These are phyloP conservation scores for Euphorbia tirucalli DNA, from an alignment of 345 rosid species.

Conservation along the genomic window DNA sequence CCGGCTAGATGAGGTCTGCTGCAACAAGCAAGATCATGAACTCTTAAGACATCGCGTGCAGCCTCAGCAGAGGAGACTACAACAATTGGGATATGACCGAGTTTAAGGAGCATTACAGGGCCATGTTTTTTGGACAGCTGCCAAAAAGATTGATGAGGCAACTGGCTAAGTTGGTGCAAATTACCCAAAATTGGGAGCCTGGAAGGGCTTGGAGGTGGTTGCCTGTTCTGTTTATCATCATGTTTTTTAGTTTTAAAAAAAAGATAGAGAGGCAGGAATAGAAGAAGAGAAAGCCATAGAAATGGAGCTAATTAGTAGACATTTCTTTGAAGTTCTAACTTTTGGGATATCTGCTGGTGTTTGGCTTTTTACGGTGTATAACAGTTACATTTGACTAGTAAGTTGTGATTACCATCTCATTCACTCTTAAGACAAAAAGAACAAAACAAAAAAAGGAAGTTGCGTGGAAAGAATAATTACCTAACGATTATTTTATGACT, in stretches of 20 bases:
- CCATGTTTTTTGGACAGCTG: constrained; percentile 21
- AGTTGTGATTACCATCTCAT: too few relatives aligned
- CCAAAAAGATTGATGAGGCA: constrained; percentile 3
- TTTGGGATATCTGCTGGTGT: neutral
- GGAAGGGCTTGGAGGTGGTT: constrained; percentile 20
- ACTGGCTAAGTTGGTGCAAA: constrained; percentile 12
- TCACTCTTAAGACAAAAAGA: too few relatives aligned
- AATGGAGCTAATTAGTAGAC: neutral
- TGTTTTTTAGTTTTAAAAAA: neutral
- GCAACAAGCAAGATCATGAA: constrained; percentile 16
- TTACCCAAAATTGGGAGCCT: constrained; percentile 21
- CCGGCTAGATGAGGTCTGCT: constrained; percentile 15
- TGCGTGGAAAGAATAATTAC: too few relatives aligned
- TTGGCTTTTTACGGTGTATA: neutral
- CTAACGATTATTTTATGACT: too few relatives aligned
- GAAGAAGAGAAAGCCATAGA: neutral
- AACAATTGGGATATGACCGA: constrained; percentile 8
- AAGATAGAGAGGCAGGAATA: neutral
- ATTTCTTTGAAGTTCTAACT: neutral
- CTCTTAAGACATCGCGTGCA: constrained; percentile 22
- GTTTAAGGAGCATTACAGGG: constrained; percentile 17
- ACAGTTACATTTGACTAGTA: too few relatives aligned
- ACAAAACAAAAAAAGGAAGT: too few relatives aligned
- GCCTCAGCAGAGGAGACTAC: constrained; percentile 28
- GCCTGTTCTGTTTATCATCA: neutral